Percentiles rank a stretch among this genome's conserved stretches.
Evolutionary conservation across 73 alveolate genomes (phyloP).

Genomic region (Tetrahymena malaccensis): DNA sequence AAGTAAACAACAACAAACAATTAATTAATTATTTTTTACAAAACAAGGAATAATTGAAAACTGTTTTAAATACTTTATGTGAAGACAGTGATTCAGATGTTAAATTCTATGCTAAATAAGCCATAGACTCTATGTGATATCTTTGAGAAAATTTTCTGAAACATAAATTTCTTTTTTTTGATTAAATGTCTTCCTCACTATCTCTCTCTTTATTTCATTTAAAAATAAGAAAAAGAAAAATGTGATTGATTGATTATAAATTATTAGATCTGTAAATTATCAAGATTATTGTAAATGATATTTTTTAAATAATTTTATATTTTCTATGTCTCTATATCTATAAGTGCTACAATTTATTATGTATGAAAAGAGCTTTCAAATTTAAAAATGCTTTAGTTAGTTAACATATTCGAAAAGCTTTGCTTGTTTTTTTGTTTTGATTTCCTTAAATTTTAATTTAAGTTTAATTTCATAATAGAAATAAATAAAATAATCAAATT

Average conservation of each 20-base stretch:
- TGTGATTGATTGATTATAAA: background rate
- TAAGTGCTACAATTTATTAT: background rate
- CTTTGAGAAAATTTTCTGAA: background rate
- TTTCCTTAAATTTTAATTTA: no score
- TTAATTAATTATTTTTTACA: background rate
- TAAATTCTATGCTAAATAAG: constrained; percentile 26
- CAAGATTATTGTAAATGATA: background rate
- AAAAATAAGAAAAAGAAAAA: background rate
- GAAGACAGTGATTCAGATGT: constrained; percentile 40
- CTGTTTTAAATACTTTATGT: constrained; percentile 11
- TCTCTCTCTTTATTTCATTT: background rate
- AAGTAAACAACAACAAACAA: background rate
- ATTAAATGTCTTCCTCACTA: background rate
- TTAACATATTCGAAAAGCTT: no score
- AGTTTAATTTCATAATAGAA: no score
- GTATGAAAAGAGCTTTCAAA: no score
- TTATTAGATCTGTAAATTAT: background rate
- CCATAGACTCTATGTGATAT: constrained; percentile 9
- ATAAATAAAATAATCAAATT: no score
- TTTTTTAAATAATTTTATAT: background rate
- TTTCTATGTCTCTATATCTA: background rate
- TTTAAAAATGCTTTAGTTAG: no score
- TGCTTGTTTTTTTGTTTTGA: no score
- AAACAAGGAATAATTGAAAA: constrained; percentile 13
- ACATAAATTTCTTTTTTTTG: background rate